Evolutionary conservation across 1,139 yeast species (phyloP), one percentile per base, ranked within the genome.

Genomic region (Blastobotrys buckinghamii): DNA sequence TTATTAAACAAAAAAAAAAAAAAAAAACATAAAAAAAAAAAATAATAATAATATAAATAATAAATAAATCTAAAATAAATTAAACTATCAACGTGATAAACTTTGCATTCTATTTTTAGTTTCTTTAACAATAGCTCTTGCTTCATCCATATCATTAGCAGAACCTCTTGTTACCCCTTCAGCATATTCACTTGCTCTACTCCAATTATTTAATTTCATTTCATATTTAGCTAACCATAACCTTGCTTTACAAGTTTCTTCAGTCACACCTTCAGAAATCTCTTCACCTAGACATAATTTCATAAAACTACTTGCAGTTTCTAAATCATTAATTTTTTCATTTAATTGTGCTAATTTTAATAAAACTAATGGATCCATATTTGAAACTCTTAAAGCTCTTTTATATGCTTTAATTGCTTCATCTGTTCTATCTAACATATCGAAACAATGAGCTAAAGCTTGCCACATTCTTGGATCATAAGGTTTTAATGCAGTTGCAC

Each of bases 401-500:
- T 71, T 69, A 57, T 72, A 78, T 19, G 80, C 74, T 55, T 74
- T 74, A 32, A 84, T 73, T 0, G 94, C 81, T 55, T 84, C 90
- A 22, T 74, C 75, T 30, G 70, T 70, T 52, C 88, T 84, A 26
- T 79, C 81, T 34, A 89, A 75, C 61, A 86, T 85, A 56, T 88
- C 95, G 66, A 82, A 89, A 65, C 97, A 88, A 58, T 84, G 82
- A 0, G 94, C 98, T 42, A 90, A 75, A 0, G 98, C 97, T 57
- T 83, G 88, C 99, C 98, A 94, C 90, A 92, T 89, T 55, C 98
- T 72, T 57, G 84, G 84, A 64, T 94, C 99, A 50, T 81, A 68
- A 0, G 97, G 97, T 55, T 85, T 90, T 54, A 94, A 73, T 20
- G 87, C 79, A 37, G 96, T 85, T 0, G 97, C 97, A 44, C 87